A percentile compares a stretch with the other conserved stretches of the same genome.
Evolutionary conservation across 1,284 basidiomycete species (phyloP).

Genomic region (Ceratobasidium theobromae): DNA sequence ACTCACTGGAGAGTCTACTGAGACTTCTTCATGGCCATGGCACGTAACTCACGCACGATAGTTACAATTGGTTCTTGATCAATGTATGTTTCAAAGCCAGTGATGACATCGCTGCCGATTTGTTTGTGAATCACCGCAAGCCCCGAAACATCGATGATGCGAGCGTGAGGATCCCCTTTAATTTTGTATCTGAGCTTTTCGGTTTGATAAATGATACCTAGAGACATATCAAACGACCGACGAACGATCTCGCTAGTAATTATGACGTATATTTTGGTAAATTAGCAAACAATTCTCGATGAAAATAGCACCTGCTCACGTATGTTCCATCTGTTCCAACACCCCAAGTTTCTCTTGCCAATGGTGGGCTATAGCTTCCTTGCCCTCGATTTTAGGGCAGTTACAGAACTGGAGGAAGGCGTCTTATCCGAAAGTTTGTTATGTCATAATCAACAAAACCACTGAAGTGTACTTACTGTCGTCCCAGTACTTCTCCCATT

Average conservation of each 20-base stretch:
- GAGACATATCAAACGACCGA: neutral
- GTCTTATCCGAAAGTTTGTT: neutral
- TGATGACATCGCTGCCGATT: neutral
- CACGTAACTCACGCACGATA: neutral
- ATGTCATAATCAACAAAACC: neutral
- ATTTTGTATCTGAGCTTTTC: neutral
- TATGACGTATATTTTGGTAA: neutral
- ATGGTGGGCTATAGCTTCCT: slow-evolving; percentile 2
- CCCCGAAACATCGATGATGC: neutral
- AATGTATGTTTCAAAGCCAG: slow-evolving; percentile 17
- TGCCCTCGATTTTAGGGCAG: neutral
- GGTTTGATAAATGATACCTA: slow-evolving; percentile 17
- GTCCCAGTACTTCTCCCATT: slow-evolving; percentile 21
- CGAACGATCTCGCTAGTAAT: neutral
- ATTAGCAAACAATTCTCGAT: neutral
- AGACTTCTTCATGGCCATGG: neutral
- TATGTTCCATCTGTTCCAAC: neutral
- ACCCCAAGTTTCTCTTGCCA: neutral
- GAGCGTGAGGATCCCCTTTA: slow-evolving; percentile 1
- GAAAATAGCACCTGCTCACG: neutral
- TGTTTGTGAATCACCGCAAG: slow-evolving; percentile 24
- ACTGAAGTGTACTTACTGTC: neutral
- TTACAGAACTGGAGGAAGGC: slow-evolving; percentile 18
- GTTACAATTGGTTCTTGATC: neutral
- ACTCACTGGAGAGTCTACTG: neutral